Evolutionary conservation across 2,329 filamentous ascomycete genomes (phyloP), one percentile per base, ranked within the genome.

Genomic region (Aspergillus terreus): DNA sequence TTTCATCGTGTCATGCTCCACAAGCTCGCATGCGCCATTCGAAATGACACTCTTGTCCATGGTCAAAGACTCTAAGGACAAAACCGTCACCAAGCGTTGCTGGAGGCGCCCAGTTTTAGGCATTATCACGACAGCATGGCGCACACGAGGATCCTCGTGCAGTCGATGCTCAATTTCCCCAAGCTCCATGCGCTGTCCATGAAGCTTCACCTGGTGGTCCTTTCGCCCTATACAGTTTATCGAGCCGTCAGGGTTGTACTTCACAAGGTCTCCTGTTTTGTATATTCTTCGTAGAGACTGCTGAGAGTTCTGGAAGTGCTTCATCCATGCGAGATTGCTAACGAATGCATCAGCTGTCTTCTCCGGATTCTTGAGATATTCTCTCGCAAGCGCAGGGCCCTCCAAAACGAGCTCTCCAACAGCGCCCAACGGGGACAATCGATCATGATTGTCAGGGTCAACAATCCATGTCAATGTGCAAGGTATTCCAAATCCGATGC

Each of bases 201-300:
- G 73, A 11, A 88, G 67, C 64, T 89, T 88, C 53, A 86, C 81
- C 63, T 85, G 84, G 41, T 80, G 78, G 56, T 88, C 85, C 59
- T 83, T 85, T 41, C 86, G 78, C 5, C 83, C 54, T 14, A 62
- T 49, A 21, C 55, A 62, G 43, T 58, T 46, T 5, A 62, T 51
- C 14, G 59, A 57, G 11, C 59, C 59, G 44, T 62, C 59, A 5
- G 50, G 21, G 9, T 62, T 60, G 36, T 60, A 59, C 38, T 44
- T 56, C 9, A 54, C 59, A 17, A 62, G 53, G 47, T 67, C 64
- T 3, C 64, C 64, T 23, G 63, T 66, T 46, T 62, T 63, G 53
- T 66, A 64, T 9, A 66, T 56, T 33, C 59, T 57, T 42, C 56
- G 49, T 6, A 55, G 51, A 2, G 43, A 52, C n/a, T 53, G 47